Evolutionary conservation across 345 rosid genomes (phyloP).

Genomic region (Melaleuca alternifolia): DNA sequence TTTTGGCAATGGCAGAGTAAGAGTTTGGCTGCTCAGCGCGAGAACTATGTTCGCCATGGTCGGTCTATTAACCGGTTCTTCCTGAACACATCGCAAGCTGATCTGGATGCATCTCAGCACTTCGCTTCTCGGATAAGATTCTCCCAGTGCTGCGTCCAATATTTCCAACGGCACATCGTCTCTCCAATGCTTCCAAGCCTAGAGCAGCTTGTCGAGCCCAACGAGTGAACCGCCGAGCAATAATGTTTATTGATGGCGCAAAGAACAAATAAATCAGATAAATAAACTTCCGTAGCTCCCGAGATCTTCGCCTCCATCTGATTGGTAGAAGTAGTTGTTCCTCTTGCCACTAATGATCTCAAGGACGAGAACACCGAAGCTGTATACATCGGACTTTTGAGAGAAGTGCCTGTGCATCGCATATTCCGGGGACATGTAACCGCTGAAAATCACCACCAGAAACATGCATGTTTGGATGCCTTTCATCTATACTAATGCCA

Average conservation of each 20-base stretch:
- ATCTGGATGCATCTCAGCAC: background rate
- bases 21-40: background rate
- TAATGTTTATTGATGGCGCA: background rate
- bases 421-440: slow-evolving; percentile 37
- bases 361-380: slow-evolving; percentile 9
- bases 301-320: background rate
- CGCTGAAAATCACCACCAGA: slow-evolving; percentile 2
- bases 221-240: background rate
- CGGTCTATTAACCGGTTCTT: background rate
- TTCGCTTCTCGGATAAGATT: background rate
- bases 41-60: background rate
- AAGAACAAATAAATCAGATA: background rate
- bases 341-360: slow-evolving; percentile 22
- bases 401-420: slow-evolving; percentile 15
- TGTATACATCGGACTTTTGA: slow-evolving; percentile 23
- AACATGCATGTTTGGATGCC: background rate
- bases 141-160: background rate
- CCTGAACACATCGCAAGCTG: background rate
- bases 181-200: background rate
- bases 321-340: slow-evolving; percentile 9
- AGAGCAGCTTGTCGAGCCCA: background rate
- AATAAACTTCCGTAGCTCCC: background rate
- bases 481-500: background rate
- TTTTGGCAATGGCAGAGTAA: background rate
- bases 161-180: background rate